phyloP scores from a whole-genome alignment of 2,329 filamentous ascomycete species.

The Aspergillus pseudotamarii region DNA sequence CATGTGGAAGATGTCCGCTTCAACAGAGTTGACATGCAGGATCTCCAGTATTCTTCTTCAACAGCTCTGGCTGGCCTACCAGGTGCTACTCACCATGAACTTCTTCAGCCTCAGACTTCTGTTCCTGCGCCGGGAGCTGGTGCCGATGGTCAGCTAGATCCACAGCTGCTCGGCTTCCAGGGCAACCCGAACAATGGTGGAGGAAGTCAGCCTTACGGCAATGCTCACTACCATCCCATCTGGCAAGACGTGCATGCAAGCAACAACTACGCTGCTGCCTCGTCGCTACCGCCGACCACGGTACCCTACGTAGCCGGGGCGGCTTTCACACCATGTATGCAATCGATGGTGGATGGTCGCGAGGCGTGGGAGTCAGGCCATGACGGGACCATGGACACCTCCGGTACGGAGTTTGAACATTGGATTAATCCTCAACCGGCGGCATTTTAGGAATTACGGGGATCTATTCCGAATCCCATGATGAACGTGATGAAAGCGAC shows the following conservation, averaged over 20 bases:
- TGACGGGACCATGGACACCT: constrained; percentile 39
- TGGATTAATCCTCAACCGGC: constrained; percentile 42
- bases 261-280: constrained; percentile 22
- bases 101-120: constrained; percentile 40
- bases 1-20: constrained; percentile 50
- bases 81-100: constrained; percentile 46
- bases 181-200: constrained; percentile 19
- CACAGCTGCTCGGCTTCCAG: constrained; percentile 42
- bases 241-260: constrained; percentile 27
- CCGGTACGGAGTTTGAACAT: constrained; percentile 50
- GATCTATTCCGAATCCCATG: constrained; percentile 1
- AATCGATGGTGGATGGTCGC: constrained; percentile 38
- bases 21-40: constrained; percentile 37
- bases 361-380: constrained; percentile 43
- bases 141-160: constrained; percentile 43
- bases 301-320: constrained; percentile 15
- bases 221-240: constrained; percentile 21
- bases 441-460: constrained; percentile 14
- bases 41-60: constrained; percentile 34
- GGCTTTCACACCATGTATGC: constrained; percentile 29
- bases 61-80: constrained; percentile 47
- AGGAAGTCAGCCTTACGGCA: constrained; percentile 18
- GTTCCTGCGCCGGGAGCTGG: constrained; percentile 27
- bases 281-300: constrained; percentile 19
- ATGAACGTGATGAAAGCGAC: constrained; percentile 16